Evolutionary conservation across 106 monocot species (phyloP), one percentile per base, ranked within the genome.

Genomic region (Platanthera guangdongensis): DNA sequence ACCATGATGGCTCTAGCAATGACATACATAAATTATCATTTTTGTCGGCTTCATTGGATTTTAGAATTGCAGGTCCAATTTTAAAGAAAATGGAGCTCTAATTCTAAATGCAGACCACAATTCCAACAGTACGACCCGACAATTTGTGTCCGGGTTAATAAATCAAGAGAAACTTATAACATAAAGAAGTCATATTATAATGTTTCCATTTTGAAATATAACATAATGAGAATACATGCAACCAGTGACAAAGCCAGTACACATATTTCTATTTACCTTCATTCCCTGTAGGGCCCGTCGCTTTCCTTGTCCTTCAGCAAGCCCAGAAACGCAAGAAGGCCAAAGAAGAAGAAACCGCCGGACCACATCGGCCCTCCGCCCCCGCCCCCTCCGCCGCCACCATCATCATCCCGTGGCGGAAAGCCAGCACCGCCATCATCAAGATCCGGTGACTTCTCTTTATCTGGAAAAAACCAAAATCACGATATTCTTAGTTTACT

Each of bases 341-440:
- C 80, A 46, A 87, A 87, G 14, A 87, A 73, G 62, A 71, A 87
- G 78, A 87, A 87, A 51, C 87, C 87, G 7, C 83, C 87, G 2
- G 83, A 83, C 68, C 77, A 83, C 51, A 62, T 78, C 8, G 75
- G 79, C 6, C 86, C 77, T 5, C 87, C 87, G 16, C 87, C 87
- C 0, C 87, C 87, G 8, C 86, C 86, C 18, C 87, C 87, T 1
- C 87, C 87, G 0, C 87, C 83, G 0, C 83, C 87, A 0, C 78
- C 87, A 32, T 71, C 83, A 75, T 78, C 83, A 64, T 78, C 76
- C 9, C 78, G 70, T 6, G 87, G 87, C 8, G 87, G 87, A 14
- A 80, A 78, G 49, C 87, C 87, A 14, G 80, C 65, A 13, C 87
- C 87, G 0, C 87, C 87, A 50, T 87, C 83, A 68, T 83, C 81